A percentile compares a stretch with the other conserved stretches of the same genome.
Conservation (phyloP, 768 basidiomycete genomes). For the Lyophyllum shimeji region DNA sequence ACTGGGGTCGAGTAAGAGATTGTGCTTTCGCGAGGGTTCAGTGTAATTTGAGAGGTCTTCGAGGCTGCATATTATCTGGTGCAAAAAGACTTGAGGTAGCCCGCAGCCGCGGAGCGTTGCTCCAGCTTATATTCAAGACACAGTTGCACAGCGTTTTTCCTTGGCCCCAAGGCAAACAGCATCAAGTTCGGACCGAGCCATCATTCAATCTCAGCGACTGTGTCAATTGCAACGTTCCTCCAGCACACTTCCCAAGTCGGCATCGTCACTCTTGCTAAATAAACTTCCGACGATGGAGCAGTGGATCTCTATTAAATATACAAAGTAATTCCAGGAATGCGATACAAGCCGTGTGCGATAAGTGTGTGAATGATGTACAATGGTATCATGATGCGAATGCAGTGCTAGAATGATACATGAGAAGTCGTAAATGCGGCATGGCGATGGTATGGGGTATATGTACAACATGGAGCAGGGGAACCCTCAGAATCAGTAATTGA, state of each 20-base stretch:
- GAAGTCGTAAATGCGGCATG: background rate
- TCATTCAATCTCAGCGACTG: too few species aligned
- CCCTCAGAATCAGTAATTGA: conserved; percentile 9
- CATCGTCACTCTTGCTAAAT: too few species aligned
- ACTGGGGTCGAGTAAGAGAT: too few species aligned
- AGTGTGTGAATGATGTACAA: background rate
- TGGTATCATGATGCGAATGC: background rate
- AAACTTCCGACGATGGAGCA: too few species aligned
- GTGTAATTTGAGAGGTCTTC: background rate
- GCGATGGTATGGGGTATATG: background rate
- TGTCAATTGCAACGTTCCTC: too few species aligned
- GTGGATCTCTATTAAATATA: background rate
- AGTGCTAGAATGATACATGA: background rate
- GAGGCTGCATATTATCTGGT: background rate
- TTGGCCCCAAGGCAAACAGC: too few species aligned
- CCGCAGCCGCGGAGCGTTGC: background rate
- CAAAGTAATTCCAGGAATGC: background rate
- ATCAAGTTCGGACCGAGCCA: too few species aligned
- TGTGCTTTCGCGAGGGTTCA: too few species aligned
- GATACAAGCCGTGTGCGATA: background rate
- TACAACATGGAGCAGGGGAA: background rate
- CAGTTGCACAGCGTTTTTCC: too few species aligned
- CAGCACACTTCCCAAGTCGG: too few species aligned
- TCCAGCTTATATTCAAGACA: background rate
- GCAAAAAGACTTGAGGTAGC: background rate